A percentile compares a stretch with the other conserved stretches of the same genome.
These are phyloP conservation scores for Nematodospora valgi DNA, from an alignment of 805 yeast species.

Conservation along the genomic window DNA sequence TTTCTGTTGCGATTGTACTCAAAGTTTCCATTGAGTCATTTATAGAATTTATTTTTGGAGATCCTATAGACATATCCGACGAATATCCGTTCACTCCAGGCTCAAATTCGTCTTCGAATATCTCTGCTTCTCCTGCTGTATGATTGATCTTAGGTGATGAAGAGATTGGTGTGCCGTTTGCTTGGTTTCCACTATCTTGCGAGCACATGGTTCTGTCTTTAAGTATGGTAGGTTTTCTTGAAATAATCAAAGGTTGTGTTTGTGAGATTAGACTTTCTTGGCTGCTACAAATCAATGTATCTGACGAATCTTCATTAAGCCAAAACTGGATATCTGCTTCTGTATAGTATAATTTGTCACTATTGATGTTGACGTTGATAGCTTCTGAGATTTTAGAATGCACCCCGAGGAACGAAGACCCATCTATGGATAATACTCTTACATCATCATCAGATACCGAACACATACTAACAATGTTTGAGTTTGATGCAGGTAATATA, in stretches of 20 bases:
- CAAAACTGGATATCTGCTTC: slow-evolving; percentile 26
- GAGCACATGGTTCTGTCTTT: no score
- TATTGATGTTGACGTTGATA: slow-evolving; percentile 17
- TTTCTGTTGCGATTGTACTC: slow-evolving; percentile 29
- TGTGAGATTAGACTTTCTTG: no score
- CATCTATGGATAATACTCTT: slow-evolving; percentile 51
- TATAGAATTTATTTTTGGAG: slow-evolving; percentile 12
- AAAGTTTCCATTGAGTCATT: slow-evolving; percentile 30
- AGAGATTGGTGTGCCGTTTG: no score
- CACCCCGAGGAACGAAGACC: slow-evolving; percentile 53
- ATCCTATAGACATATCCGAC: no score
- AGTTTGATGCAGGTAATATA: slow-evolving; percentile 56
- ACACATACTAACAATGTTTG: slow-evolving; percentile 45
- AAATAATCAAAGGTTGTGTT: slow-evolving; percentile 8
- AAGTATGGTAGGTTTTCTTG: slow-evolving; percentile 10
- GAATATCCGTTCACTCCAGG: no score
- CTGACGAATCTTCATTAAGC: slow-evolving; percentile 6
- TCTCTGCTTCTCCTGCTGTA: no score
- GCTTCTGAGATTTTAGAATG: slow-evolving; percentile 43
- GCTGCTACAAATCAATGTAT: no score
- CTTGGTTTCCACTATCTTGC: no score
- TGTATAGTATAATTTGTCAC: slow-evolving; percentile 25
- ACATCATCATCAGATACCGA: slow-evolving; percentile 29
- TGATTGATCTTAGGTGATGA: no score
- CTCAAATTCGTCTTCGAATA: no score